These are phyloP conservation scores for Takakia lepidozioides DNA, from an alignment of 225 moss, liverwort and hornwort genomes.

Conservation along the genomic window DNA sequence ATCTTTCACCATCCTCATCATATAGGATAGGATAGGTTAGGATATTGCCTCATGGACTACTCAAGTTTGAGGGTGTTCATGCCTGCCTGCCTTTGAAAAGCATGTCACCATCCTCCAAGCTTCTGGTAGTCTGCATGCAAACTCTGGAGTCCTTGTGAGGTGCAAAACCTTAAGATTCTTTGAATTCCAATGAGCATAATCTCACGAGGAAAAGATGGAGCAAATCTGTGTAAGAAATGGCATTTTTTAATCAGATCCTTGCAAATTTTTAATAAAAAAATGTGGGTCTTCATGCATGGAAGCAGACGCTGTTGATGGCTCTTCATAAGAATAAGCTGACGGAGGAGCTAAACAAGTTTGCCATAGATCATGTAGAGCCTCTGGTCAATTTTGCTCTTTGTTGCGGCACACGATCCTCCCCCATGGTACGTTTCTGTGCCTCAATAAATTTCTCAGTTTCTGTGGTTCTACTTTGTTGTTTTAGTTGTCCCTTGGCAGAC, in stretches of 20 bases:
- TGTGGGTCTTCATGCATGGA: conserved; percentile 3
- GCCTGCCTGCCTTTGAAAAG: too few relatives aligned
- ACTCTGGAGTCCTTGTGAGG: too few relatives aligned
- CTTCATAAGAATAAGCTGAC: conserved; percentile 56
- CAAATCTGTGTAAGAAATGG: not conserved
- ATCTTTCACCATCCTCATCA: not conserved
- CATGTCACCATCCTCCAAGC: too few relatives aligned
- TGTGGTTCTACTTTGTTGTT: not conserved
- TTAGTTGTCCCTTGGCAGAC: not conserved
- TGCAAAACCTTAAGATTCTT: too few relatives aligned
- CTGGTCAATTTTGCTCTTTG: conserved; percentile 64
- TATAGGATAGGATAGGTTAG: too few relatives aligned
- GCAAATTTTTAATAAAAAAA: too few relatives aligned
- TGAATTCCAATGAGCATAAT: not conserved
- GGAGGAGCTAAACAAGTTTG: conserved; percentile 60
- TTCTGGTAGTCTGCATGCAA: too few relatives aligned
- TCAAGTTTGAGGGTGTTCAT: too few relatives aligned
- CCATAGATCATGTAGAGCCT: conserved; percentile 63
- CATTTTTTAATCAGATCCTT: conserved; percentile 6
- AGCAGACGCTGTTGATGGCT: conserved; percentile 60
- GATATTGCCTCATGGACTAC: too few relatives aligned
- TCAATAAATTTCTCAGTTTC: not conserved
- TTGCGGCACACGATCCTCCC: conserved; percentile 74
- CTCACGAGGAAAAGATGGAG: not conserved
- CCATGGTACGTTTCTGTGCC: conserved; percentile 42